Evolutionary conservation across 106 monocot genomes (phyloP), one percentile per base, ranked within the genome.

Genomic region (Apostasia ramifera): DNA sequence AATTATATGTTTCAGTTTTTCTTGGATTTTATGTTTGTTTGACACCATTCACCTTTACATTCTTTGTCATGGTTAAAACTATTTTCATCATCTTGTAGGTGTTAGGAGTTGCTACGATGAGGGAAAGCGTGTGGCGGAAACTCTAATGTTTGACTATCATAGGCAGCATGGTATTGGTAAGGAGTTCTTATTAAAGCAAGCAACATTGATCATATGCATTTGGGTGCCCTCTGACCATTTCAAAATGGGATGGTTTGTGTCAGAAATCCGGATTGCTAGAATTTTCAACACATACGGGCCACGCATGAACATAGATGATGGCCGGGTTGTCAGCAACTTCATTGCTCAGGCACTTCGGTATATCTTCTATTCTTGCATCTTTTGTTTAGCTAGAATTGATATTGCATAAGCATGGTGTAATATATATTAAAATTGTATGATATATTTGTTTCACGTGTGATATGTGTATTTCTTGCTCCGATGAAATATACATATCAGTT

Each of bases 301-400:
- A 60, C 74, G 87, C 5, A 87, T 87, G 87, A 83, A 83, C 67
- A 88, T 88, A n/a, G 87, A 88, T 78, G 87, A 88, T 72, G 87
- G 87, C 6, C 83, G 83, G 46, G 83, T 88, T 14, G 87, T 88
- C 62, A 88, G 87, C 44, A 88, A 88, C 61, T 88, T 88, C 49
- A 83, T 88, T 59, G 87, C 87, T 62, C 87, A 88, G 66, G 83
- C 81, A 63, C 51, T 83, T 13, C 66, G 85, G 88, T 91, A 50
- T 6, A 14, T 59, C 40, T 55, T 70, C 46, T 56, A 26, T 26
- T 26, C 26, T 26, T 26, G 26, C 26, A 26, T 26, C 26, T 26
- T 26, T 26, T 26, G 26, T 26, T 26, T 26, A 26, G 26, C 26
- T 26, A 26, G 26, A 26, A 26, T 26, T 26, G 26, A 26, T 26